A percentile compares a stretch with the other conserved stretches of the same genome.
Conservation (phyloP, 805 yeast species). For the Peterozyma toletana region DNA sequence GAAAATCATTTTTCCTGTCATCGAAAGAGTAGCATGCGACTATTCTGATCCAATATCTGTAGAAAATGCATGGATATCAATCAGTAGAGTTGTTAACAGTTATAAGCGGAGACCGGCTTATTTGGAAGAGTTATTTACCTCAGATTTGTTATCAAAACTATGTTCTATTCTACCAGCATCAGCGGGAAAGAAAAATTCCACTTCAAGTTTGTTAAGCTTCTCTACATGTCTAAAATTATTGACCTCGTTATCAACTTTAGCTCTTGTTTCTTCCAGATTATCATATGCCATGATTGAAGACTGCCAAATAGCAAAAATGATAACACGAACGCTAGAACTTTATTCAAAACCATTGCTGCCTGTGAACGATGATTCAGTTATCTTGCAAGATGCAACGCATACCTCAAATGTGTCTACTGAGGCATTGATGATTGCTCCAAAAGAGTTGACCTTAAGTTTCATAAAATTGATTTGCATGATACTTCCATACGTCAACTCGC, state of each 20-base stretch:
- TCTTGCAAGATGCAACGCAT: constrained; percentile 1
- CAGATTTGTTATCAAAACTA: constrained; percentile 26
- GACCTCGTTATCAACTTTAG: constrained; percentile 37
- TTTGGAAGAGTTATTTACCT: constrained; percentile 36
- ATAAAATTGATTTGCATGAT: constrained; percentile 49
- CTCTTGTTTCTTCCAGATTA: constrained; percentile 32
- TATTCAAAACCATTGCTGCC: constrained; percentile 28
- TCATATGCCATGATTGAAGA: constrained; percentile 39
- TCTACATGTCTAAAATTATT: constrained; percentile 32
- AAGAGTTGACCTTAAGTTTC: constrained; percentile 49
- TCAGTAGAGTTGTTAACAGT: constrained; percentile 49
- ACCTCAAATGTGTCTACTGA: constrained; percentile 42
- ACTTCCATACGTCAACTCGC: constrained; percentile 36
- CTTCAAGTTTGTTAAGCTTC: constrained; percentile 21
- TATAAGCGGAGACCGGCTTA: constrained; percentile 34
- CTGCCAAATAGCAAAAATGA: constrained; percentile 37
- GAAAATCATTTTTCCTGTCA: constrained; percentile 48
- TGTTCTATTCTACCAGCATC: constrained; percentile 18
- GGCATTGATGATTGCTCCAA: constrained; percentile 67
- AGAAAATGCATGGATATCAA: constrained; percentile 60
- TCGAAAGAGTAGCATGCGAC: constrained; percentile 48
- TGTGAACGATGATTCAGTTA: background rate
- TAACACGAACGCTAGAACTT: constrained; percentile 42
- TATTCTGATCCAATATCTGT: constrained; percentile 52
- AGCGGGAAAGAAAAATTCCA: constrained; percentile 13